A percentile compares a stretch with the other conserved stretches of the same genome.
Evolutionary conservation across 2,329 filamentous ascomycete genomes (phyloP).

Genomic region (Ophiostoma ulmi): DNA sequence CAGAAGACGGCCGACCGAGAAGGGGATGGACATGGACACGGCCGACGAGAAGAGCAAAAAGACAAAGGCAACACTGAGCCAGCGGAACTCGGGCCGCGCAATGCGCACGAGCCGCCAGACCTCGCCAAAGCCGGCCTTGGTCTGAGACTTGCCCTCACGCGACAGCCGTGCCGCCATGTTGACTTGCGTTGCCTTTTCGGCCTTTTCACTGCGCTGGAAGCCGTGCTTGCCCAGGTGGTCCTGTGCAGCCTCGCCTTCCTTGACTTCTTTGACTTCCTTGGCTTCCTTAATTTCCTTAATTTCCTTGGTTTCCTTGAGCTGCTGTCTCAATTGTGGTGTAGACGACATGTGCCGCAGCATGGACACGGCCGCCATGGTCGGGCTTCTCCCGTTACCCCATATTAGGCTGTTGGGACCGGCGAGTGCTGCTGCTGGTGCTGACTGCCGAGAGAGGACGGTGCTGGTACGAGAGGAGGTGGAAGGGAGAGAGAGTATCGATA

Average conservation of each 20-base stretch:
- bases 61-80: conserved; percentile 72
- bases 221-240: conserved; percentile 31
- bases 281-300: conserved; percentile 32
- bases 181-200: conserved; percentile 77
- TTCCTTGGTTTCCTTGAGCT: conserved; percentile 17
- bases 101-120: conserved; percentile 85
- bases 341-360: conserved; percentile 24
- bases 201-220: conserved; percentile 63
- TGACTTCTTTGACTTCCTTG: conserved; percentile 28
- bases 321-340: background rate
- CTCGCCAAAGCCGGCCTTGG: conserved; percentile 62
- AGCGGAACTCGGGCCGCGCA: conserved; percentile 74
- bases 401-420: conserved; percentile 17
- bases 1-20: conserved; percentile 92
- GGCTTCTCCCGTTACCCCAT: conserved; percentile 15
- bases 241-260: conserved; percentile 33
- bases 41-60: conserved; percentile 84
- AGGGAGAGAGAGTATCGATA: background rate
- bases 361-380: conserved; percentile 14
- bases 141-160: conserved; percentile 64
- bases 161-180: conserved; percentile 84
- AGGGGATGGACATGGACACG: conserved; percentile 94
- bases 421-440: conserved; percentile 9
- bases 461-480: background rate
- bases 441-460: background rate